These are phyloP conservation scores for Boletus nobilissimus DNA, from an alignment of 1,284 basidiomycete genomes.

Conservation along the genomic window DNA sequence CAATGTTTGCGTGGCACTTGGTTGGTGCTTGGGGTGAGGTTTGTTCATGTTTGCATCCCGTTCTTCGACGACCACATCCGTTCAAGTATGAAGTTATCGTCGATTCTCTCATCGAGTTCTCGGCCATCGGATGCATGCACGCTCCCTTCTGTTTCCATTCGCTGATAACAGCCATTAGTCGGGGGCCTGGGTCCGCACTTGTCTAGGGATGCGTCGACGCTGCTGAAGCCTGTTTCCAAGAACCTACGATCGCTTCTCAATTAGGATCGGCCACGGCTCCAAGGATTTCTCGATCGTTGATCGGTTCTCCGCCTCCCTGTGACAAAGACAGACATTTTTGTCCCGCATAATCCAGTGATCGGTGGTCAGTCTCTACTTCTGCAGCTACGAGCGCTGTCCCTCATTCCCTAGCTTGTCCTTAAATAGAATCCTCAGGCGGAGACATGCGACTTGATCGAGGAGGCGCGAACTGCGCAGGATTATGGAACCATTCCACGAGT, in stretches of 20 bases:
- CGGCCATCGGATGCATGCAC: slow-evolving; percentile 86
- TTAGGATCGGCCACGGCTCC: slow-evolving; percentile 97
- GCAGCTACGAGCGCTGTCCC: slow-evolving; percentile 84
- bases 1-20: too few species aligned
- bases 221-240: slow-evolving; percentile 96
- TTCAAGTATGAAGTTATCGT: slow-evolving; percentile 92
- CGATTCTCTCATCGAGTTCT: slow-evolving; percentile 97
- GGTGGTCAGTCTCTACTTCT: slow-evolving; percentile 95
- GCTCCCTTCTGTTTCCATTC: background rate
- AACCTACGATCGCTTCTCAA: slow-evolving; percentile 96
- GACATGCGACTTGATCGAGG: slow-evolving; percentile 97
- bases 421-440: slow-evolving; percentile 92
- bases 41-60: too few species aligned
- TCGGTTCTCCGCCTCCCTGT: slow-evolving; percentile 53
- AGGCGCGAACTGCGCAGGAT: slow-evolving; percentile 88
- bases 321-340: slow-evolving; percentile 81
- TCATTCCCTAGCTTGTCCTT: slow-evolving; percentile 93
- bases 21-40: too few species aligned
- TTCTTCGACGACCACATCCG: slow-evolving; percentile 99
- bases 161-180: slow-evolving; percentile 55
- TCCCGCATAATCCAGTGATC: slow-evolving; percentile 94
- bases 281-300: slow-evolving; percentile 99
- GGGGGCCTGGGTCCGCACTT: slow-evolving; percentile 91
- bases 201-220: slow-evolving; percentile 91
- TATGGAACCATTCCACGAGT: slow-evolving; percentile 88